phyloP scores from a whole-genome alignment of 805 yeast species.

The Ogataea minuta region DNA sequence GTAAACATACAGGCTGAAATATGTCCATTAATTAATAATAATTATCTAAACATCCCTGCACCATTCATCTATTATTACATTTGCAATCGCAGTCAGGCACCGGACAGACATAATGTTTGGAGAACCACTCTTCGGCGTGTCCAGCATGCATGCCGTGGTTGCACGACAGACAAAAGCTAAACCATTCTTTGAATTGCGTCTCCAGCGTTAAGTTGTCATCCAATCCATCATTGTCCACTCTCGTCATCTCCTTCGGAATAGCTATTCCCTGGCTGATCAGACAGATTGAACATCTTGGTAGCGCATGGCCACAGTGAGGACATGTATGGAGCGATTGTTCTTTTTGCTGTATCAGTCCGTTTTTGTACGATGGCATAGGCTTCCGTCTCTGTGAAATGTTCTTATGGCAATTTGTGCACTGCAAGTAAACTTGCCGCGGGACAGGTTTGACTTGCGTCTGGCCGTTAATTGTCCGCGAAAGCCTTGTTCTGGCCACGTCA shows the following conservation, averaged over 20 bases:
- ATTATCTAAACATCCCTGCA: slow-evolving; percentile 5
- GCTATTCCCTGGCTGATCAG: slow-evolving; percentile 73
- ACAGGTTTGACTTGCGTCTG: slow-evolving; percentile 45
- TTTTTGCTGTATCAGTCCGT: neutral
- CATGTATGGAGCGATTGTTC: slow-evolving; percentile 39
- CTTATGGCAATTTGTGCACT: slow-evolving; percentile 81
- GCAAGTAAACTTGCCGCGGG: slow-evolving; percentile 75
- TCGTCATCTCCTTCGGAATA: slow-evolving; percentile 41
- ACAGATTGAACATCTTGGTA: slow-evolving; percentile 91
- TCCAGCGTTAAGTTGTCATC: slow-evolving; percentile 30
- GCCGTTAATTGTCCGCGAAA: slow-evolving; percentile 55
- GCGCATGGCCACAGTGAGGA: slow-evolving; percentile 82
- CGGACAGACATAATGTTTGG: slow-evolving; percentile 83
- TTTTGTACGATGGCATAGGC: slow-evolving; percentile 1
- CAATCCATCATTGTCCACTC: slow-evolving; percentile 24
- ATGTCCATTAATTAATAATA: neutral
- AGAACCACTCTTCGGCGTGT: slow-evolving; percentile 96
- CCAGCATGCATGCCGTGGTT: slow-evolving; percentile 94
- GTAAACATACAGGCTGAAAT: slow-evolving; percentile 3
- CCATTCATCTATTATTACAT: slow-evolving; percentile 52
- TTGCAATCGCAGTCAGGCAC: slow-evolving; percentile 89
- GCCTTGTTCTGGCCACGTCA: slow-evolving; percentile 72
- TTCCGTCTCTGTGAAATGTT: slow-evolving; percentile 46
- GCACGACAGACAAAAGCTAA: slow-evolving; percentile 86
- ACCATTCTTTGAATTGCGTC: slow-evolving; percentile 70